A percentile compares a stretch with the other conserved stretches of the same genome.
These are phyloP conservation scores for Dactylellina cionopaga DNA, from an alignment of 2,329 filamentous ascomycete genomes.

Conservation along the genomic window DNA sequence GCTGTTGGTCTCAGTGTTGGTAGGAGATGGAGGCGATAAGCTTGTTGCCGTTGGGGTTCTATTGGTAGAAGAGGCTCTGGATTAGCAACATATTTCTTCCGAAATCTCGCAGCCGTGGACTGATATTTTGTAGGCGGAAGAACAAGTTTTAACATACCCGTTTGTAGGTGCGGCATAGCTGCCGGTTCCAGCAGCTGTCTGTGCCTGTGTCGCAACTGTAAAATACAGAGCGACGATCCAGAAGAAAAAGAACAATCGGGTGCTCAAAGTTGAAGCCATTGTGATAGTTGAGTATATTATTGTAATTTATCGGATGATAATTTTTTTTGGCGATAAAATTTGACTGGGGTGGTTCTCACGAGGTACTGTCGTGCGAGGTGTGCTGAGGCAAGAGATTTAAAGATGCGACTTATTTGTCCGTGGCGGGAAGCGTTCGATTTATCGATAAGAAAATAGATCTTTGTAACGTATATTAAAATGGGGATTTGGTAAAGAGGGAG, in stretches of 20 bases:
- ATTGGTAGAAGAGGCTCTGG: conserved; percentile 14
- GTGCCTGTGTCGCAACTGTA: conserved; percentile 44
- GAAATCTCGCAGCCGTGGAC: neutral
- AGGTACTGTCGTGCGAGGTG: too few species aligned
- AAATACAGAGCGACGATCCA: conserved; percentile 47
- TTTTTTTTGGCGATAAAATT: neutral
- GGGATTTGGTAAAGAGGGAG: conserved; percentile 3
- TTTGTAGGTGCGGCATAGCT: conserved; percentile 29
- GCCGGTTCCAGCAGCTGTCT: conserved; percentile 38
- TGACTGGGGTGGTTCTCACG: too few species aligned
- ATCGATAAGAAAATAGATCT: too few species aligned
- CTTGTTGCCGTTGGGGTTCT: conserved; percentile 47
- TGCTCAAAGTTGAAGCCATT: conserved; percentile 41
- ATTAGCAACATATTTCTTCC: conserved; percentile 32
- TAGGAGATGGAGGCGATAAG: conserved; percentile 42
- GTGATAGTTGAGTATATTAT: conserved; percentile 15
- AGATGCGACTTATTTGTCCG: conserved; percentile 30
- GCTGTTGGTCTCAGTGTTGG: conserved; percentile 43
- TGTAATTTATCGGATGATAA: neutral
- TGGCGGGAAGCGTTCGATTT: too few species aligned
- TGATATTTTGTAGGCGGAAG: too few species aligned
- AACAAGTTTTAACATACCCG: conserved; percentile 46
- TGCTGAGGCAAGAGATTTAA: conserved; percentile 23
- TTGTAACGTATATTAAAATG: conserved; percentile 1
- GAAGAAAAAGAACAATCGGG: conserved; percentile 36